Evolutionary conservation across 805 yeast species (phyloP), one percentile per base, ranked within the genome.

Genomic region (Wickerhamiella vanderwaltii): DNA sequence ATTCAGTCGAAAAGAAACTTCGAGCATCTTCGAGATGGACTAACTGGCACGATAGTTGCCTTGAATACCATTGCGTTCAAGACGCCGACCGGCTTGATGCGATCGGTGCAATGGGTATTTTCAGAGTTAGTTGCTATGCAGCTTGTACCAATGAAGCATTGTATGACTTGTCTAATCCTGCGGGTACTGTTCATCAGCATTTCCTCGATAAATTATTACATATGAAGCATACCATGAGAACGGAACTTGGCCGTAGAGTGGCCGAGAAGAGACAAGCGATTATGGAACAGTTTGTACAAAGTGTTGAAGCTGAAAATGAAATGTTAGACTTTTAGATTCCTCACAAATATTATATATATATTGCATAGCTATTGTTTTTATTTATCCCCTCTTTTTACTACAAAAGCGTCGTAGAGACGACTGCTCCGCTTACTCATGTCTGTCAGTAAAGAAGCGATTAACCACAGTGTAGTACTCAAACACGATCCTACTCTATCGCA

Each of bases 21-120:
- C 44, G 49, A 6, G 48, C 43, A 3, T 36, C 43, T 7, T 55
- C 52, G 26, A 17, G 37, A 11, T 54, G 61, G 61, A 45, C 53
- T 15, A 41, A 41, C 9, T 59, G 64, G 64, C 61, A 56, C 43
- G 47, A 55, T 12, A 47, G 39, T 4, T 53, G 58, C 37, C 23
- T 24, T 6, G 63, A 59, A 43, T 51, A 58, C 35, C 60, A 56
- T 30, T 57, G 62, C 43, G 63, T 60, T 6, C 58, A 55, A 44
- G 64, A 60, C 38, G 65, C 65, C 6, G 73, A 70, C 60, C 35
- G 59, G 18, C 47, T 61, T n/a, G 65, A 62, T 29, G 64, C 65
- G 5, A 57, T 60, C 40, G 65, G 65, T 13, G 58, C 57, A 5
- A 44, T 61, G 39, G 65, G 65, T 20, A 46, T 61, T 25, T 50